Percentiles rank a stretch among this genome's conserved stretches.
Evolutionary conservation across 306 rosid species (phyloP).

Genomic region (Coriaria nepalensis): DNA sequence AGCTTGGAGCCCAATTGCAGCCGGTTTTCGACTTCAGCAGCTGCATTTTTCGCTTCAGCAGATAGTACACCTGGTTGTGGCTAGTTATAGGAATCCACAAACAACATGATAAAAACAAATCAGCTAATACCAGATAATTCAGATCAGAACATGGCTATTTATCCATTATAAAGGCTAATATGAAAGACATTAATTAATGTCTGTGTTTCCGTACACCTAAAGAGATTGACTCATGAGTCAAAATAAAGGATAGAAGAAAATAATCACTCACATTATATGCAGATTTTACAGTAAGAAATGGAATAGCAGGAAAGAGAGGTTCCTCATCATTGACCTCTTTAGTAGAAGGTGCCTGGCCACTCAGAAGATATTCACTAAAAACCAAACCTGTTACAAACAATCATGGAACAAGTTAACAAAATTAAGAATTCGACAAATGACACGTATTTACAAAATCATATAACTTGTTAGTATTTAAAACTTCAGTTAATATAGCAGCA

Average conservation of each 20-base stretch:
- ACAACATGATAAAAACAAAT: no score
- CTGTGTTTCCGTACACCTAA: not conserved
- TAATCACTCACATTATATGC: slow-evolving; percentile 42
- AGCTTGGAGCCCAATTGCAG: slow-evolving; percentile 83
- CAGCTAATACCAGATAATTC: not conserved
- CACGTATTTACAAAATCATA: no score
- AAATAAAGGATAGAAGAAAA: slow-evolving; percentile 7
- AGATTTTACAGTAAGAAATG: slow-evolving; percentile 39
- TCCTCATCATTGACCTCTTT: slow-evolving; percentile 83
- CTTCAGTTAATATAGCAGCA: no score
- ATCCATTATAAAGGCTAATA: no score
- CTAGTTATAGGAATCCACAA: slow-evolving; percentile 17
- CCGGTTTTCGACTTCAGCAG: slow-evolving; percentile 55
- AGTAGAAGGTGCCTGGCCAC: slow-evolving; percentile 79
- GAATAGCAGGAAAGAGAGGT: slow-evolving; percentile 77
- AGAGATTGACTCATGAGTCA: not conserved
- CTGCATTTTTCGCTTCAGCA: slow-evolving; percentile 71
- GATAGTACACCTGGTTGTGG: slow-evolving; percentile 39
- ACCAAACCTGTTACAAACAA: slow-evolving; percentile 64
- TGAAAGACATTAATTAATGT: no score
- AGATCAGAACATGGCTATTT: no score
- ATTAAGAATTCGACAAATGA: no score
- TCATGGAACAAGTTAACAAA: slow-evolving; percentile 11
- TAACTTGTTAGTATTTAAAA: no score
- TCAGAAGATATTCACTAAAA: slow-evolving; percentile 80